Evolutionary conservation across 2,329 filamentous ascomycete species (phyloP).

Genomic region (Verticillium klebahnii): DNA sequence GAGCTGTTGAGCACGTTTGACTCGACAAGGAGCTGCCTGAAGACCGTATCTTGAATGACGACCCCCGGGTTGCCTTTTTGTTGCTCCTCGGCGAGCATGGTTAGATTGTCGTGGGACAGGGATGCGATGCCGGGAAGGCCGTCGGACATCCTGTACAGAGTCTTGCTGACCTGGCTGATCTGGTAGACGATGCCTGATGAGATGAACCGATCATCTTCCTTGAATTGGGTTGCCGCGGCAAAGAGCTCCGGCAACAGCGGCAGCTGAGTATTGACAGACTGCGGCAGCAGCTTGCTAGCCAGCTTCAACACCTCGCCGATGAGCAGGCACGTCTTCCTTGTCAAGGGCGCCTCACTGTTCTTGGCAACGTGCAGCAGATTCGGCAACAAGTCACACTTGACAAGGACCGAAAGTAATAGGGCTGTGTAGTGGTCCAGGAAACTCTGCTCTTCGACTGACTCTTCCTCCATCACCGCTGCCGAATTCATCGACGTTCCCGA

Average conservation of each 20-base stretch:
- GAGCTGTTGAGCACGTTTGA: constrained; percentile 84
- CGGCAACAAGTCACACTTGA: constrained; percentile 71
- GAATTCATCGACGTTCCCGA: not conserved
- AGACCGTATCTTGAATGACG: constrained; percentile 55
- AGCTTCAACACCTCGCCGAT: constrained; percentile 90
- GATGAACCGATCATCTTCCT: constrained; percentile 67
- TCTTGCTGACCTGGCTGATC: constrained; percentile 94
- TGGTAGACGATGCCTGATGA: constrained; percentile 93
- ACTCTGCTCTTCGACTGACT: constrained; percentile 63
- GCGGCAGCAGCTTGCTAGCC: constrained; percentile 78
- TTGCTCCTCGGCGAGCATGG: constrained; percentile 51
- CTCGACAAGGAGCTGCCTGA: constrained; percentile 64
- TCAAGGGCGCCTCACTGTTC: constrained; percentile 63
- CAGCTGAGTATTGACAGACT: constrained; percentile 74
- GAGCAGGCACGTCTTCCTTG: constrained; percentile 83
- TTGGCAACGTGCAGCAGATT: constrained; percentile 61
- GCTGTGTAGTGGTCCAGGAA: constrained; percentile 94
- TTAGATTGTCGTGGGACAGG: constrained; percentile 38
- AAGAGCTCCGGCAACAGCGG: constrained; percentile 88
- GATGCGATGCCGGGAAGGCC: constrained; percentile 27
- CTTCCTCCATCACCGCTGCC: constrained; percentile 53
- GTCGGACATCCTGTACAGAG: constrained; percentile 72
- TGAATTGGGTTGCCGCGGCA: constrained; percentile 67
- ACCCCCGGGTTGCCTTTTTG: constrained; percentile 45
- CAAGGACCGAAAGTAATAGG: constrained; percentile 76